These are phyloP conservation scores for Collybiopsis confluens DNA, from an alignment of 768 basidiomycete species.

Conservation along the genomic window DNA sequence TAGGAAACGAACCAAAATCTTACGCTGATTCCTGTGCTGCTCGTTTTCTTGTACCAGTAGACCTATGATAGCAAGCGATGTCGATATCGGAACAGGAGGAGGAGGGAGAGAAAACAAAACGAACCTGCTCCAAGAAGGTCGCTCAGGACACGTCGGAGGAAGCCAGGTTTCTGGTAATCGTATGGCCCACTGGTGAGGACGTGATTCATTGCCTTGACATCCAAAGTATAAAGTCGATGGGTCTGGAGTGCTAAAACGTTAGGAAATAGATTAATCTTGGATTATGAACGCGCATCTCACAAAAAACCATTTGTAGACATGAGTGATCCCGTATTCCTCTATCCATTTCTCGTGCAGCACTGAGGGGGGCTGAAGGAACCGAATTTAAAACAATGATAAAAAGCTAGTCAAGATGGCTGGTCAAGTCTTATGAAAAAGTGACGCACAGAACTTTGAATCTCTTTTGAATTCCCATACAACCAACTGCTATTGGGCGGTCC, in stretches of 20 bases:
- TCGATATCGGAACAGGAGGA: too few relatives aligned
- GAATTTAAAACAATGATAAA: too few relatives aligned
- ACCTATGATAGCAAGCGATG: slow-evolving; percentile 38
- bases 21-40: slow-evolving; percentile 41
- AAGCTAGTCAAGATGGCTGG: too few relatives aligned
- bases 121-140: slow-evolving; percentile 31
- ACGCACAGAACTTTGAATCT: slow-evolving; percentile 22
- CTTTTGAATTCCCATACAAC: slow-evolving; percentile 30
- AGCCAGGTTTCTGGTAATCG: slow-evolving; percentile 37
- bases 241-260: slow-evolving; percentile 14
- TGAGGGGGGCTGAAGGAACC: slow-evolving; percentile 15
- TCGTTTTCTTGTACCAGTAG: slow-evolving; percentile 47
- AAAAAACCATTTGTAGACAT: slow-evolving; percentile 27
- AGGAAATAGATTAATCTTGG: too few relatives aligned
- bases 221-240: slow-evolving; percentile 38
- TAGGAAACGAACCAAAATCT: slow-evolving; percentile 32
- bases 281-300: too few relatives aligned
- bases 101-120: not conserved
- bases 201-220: slow-evolving; percentile 44
- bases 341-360: slow-evolving; percentile 29
- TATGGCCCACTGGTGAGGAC: slow-evolving; percentile 34
- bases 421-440: too few relatives aligned
- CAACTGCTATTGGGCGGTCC: slow-evolving; percentile 30
- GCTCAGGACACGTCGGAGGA: slow-evolving; percentile 18
- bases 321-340: slow-evolving; percentile 28